Conservation (phyloP, 202 grass and related monocot genomes). For the Setaria viridis region DNA sequence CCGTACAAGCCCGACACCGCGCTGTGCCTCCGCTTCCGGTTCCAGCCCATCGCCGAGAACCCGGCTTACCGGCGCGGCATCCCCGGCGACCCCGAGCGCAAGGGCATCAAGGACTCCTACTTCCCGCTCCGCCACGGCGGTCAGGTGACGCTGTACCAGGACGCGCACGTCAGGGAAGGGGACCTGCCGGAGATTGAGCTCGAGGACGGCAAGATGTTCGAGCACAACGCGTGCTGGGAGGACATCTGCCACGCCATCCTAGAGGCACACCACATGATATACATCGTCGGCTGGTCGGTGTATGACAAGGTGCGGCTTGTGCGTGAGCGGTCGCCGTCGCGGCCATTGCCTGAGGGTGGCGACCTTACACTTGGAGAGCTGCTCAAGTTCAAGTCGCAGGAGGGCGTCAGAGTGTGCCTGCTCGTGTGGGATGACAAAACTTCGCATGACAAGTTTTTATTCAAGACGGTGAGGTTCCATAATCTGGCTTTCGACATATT, state of each 20-base stretch:
- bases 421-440: constrained; percentile 99
- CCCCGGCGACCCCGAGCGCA: constrained; percentile 67
- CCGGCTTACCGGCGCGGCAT: constrained; percentile 67
- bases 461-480: constrained; percentile 76
- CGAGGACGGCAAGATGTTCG: constrained; percentile 55
- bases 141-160: constrained; percentile 81
- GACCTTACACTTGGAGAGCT: constrained; percentile 81
- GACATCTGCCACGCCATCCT: constrained; percentile 98
- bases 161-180: constrained; percentile 76
- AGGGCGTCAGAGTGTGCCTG: constrained; percentile 92
- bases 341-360: constrained; percentile 55
- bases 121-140: constrained; percentile 84
- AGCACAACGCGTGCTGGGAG: constrained; percentile 89
- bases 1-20: constrained; percentile 73
- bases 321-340: constrained; percentile 61
- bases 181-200: constrained; percentile 75
- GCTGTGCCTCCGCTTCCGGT: constrained; percentile 60
- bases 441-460: constrained; percentile 87
- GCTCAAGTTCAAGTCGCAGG: constrained; percentile 98
- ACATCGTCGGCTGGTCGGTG: constrained; percentile 92
- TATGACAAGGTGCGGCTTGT: constrained; percentile 90
- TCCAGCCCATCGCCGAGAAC: constrained; percentile 53
- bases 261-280: constrained; percentile 96
- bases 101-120: constrained; percentile 77
- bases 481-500: background rate